Percentiles rank a stretch among this genome's conserved stretches.
Conservation (phyloP, 2,329 filamentous ascomycete species). For the Mycosphaerella arachidis region DNA sequence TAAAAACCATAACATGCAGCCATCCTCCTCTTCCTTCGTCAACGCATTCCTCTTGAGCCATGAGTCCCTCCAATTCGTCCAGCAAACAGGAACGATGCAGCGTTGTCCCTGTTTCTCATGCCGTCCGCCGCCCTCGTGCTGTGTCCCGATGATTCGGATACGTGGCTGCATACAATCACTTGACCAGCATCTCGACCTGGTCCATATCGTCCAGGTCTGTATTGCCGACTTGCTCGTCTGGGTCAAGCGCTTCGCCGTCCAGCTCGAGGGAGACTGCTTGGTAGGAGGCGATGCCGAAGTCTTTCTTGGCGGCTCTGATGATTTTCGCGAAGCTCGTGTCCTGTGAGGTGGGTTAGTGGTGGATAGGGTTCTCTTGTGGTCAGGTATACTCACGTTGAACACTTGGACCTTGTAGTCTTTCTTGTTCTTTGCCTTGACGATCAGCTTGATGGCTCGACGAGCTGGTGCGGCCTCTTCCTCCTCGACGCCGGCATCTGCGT, state of each 20-base stretch:
- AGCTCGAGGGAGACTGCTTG: conserved; percentile 61
- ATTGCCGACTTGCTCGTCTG: conserved; percentile 56
- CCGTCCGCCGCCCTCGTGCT: not conserved
- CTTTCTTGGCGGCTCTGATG: conserved; percentile 56
- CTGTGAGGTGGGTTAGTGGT: conserved; percentile 30
- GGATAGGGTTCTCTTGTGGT: not conserved
- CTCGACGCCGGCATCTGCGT: conserved; percentile 14
- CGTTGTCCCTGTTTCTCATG: not conserved
- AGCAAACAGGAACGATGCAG: conserved; percentile 1
- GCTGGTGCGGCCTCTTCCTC: conserved; percentile 14
- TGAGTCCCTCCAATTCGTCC: not conserved
- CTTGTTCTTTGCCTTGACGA: conserved; percentile 49
- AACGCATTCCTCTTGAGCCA: not conserved
- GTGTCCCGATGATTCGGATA: not conserved
- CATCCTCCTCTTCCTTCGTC: not conserved
- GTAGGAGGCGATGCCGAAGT: conserved; percentile 48
- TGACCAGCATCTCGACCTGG: conserved; percentile 66
- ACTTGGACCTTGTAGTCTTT: conserved; percentile 50
- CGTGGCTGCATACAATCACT: conserved; percentile 24
- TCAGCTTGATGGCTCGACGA: conserved; percentile 39
- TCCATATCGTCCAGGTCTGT: conserved; percentile 72
- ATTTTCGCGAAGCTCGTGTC: conserved; percentile 61
- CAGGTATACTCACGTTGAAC: conserved; percentile 38
- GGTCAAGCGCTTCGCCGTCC: conserved; percentile 68
- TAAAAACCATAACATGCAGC: not conserved